These are phyloP conservation scores for Laguncularia racemosa DNA, from an alignment of 345 rosid genomes.

Conservation along the genomic window DNA sequence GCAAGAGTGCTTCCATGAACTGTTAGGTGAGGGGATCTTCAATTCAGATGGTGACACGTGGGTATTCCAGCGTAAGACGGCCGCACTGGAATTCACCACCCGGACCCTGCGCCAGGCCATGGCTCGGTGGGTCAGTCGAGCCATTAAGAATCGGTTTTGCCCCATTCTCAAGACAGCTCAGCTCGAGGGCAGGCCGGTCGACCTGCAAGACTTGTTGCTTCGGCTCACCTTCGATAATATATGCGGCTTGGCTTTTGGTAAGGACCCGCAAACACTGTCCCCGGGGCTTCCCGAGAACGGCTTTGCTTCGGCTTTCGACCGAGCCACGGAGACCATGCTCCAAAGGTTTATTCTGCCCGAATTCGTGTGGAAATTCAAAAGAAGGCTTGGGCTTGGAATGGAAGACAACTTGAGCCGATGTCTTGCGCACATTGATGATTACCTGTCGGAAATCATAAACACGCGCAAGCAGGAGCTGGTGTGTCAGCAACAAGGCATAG, in stretches of 20 bases:
- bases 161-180: constrained; percentile 35
- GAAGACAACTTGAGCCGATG: constrained; percentile 26
- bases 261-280: constrained; percentile 31
- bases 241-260: constrained; percentile 39
- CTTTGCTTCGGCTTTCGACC: constrained; percentile 33
- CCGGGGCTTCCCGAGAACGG: constrained; percentile 29
- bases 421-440: constrained; percentile 22
- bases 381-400: constrained; percentile 34
- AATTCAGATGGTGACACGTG: constrained; percentile 43
- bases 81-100: constrained; percentile 44
- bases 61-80: constrained; percentile 40
- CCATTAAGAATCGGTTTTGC: constrained; percentile 31
- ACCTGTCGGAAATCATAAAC: constrained; percentile 29
- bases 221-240: constrained; percentile 47
- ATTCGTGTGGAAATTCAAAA: constrained; percentile 27
- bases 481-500: constrained; percentile 8
- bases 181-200: constrained; percentile 19
- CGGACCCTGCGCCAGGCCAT: constrained; percentile 45
- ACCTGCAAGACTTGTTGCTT: constrained; percentile 37
- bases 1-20: constrained; percentile 39
- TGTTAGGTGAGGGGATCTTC: constrained; percentile 42
- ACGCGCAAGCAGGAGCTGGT: constrained; percentile 29
- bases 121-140: constrained; percentile 42
- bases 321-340: constrained; percentile 38
- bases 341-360: constrained; percentile 37